Base-by-base conservation (phyloP, 495 filamentous ascomycete species). In the Articulospora tetracladia region DNA sequence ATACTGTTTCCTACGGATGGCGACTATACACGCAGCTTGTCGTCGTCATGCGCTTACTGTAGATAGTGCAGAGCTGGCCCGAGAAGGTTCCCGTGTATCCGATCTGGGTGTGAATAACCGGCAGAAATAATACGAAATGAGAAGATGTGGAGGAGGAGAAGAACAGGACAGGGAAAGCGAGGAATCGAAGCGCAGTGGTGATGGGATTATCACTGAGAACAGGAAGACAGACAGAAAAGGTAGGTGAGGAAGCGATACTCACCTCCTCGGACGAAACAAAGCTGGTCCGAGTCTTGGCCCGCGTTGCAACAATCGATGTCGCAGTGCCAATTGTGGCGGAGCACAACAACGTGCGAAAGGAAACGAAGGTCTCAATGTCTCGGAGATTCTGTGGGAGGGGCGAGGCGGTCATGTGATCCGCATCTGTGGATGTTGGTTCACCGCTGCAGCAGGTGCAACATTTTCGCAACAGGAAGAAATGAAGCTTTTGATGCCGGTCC, bases 21-120 rank as follows among this genome's bases (percentile, higher is more conserved):
- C 39, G 17, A n/a, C 8, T 11, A 19, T 44, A 17, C 10, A 7
- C n/a, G 3, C 51, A 32, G 25, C 54, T 57, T 20, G 34, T 44
- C 32, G 53, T 55, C 23, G 36, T 26, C 24, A 26, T 57, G 39
- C 39, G 36, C 39, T 47, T 55, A 24, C 20, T 55, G 32, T 25
- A 51, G 11, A 51, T 25, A 32, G 17, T 44, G 17, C 39, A 19
- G 39, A 11, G 3, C n/a, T 44, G 39, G 39, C 3, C 8, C 15
- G 15, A 44, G 39, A 44, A 11, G 39, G 39, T 13, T 44, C n/a
- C 39, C 39, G 39, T 44, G 39, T 3, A 15, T 44, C 39, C 39
- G 15, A 44, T 7, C 8, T 44, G 39, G 39, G n/a, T 17, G 3
- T 44, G 11, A 44, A 44, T 44, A 44, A 3, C 17, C 3, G 17